These are phyloP conservation scores for Arabidopsis suecica DNA, from an alignment of 345 rosid genomes.

Conservation along the genomic window DNA sequence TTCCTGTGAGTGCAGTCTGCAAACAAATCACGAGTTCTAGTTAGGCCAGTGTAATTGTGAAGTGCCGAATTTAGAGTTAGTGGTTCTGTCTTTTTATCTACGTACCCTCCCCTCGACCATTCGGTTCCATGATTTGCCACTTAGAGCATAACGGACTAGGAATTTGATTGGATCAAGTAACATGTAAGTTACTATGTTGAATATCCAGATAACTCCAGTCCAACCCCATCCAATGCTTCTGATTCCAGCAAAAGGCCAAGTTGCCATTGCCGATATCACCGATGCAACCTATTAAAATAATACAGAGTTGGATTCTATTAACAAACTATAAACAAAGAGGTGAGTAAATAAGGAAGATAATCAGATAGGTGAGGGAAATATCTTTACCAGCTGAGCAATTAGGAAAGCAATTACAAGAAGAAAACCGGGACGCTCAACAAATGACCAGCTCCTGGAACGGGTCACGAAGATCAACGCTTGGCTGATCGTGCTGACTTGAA, in stretches of 20 bases:
- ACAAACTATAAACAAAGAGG: neutral
- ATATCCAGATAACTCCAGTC: constrained; percentile 79
- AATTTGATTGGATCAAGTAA: constrained; percentile 91
- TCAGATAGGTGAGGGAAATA: neutral
- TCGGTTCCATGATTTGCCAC: constrained; percentile 76
- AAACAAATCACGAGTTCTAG: constrained; percentile 6
- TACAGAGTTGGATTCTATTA: constrained; percentile 2
- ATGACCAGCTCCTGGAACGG: constrained; percentile 69
- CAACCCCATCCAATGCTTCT: constrained; percentile 77
- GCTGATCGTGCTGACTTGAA: constrained; percentile 72
- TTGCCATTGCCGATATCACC: constrained; percentile 58
- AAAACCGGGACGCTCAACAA: constrained; percentile 59
- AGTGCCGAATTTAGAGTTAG: neutral
- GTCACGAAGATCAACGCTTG: constrained; percentile 86
- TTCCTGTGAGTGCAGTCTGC: constrained; percentile 51
- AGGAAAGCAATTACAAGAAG: constrained; percentile 79
- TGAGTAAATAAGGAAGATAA: neutral
- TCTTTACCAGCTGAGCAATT: constrained; percentile 59
- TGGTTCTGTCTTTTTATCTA: neutral
- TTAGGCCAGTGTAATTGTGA: neutral
- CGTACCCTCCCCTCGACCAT: constrained; percentile 73
- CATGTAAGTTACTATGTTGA: constrained; percentile 64
- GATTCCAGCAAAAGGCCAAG: constrained; percentile 70
- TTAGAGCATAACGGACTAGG: constrained; percentile 70
- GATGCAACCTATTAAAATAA: constrained; percentile 64